A percentile compares a stretch with the other conserved stretches of the same genome.
Conservation (phyloP, 208 protist species). For the Ichthyophonus hoferi region DNA sequence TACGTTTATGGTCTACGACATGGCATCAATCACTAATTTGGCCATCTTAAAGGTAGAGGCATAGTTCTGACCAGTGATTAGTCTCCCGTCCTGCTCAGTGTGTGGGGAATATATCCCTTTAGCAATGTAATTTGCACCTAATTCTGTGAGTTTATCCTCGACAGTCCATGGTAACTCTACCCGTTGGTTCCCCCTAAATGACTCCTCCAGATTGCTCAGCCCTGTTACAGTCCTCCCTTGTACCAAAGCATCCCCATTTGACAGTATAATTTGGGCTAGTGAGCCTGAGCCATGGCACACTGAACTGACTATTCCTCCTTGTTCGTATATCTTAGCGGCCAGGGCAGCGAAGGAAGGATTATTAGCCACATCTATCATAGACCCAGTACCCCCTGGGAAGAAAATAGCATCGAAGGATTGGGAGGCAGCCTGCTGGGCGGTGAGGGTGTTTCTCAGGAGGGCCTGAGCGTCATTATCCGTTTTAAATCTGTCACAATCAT, state of each 20-base stretch:
- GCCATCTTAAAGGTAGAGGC: not conserved
- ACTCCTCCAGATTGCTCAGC: not conserved
- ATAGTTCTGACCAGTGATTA: not conserved
- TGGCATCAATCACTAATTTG: not conserved
- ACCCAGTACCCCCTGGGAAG: not conserved
- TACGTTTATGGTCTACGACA: no score
- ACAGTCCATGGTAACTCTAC: not conserved
- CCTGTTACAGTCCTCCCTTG: not conserved
- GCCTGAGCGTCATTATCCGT: not conserved
- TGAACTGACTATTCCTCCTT: not conserved
- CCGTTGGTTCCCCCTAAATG: not conserved
- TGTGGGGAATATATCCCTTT: not conserved
- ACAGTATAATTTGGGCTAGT: not conserved
- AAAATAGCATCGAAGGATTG: not conserved
- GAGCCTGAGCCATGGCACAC: not conserved
- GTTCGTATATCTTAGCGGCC: not conserved
- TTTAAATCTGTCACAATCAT: not conserved
- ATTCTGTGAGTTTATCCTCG: not conserved
- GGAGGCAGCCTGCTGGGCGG: not conserved
- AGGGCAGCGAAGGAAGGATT: not conserved
- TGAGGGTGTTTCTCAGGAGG: not conserved
- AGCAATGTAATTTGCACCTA: not conserved
- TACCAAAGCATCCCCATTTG: not conserved
- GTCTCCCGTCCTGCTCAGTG: not conserved
- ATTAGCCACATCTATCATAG: not conserved